phyloP scores from a whole-genome alignment of 73 alveolate species.

The Symbiodinium natans region DNA sequence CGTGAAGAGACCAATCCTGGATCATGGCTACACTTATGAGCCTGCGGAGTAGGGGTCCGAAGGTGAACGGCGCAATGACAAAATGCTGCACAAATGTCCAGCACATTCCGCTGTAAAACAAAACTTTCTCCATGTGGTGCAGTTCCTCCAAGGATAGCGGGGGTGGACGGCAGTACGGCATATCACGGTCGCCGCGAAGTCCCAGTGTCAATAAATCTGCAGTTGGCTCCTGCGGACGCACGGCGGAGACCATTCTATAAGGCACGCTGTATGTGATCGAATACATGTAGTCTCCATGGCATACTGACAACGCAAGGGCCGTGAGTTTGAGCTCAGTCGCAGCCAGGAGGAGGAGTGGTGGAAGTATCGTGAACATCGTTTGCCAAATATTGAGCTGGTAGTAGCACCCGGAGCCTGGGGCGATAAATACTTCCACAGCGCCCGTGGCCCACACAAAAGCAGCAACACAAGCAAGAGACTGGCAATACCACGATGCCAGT shows the following conservation, averaged over 20 bases:
- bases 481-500: neutral
- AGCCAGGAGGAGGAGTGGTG: neutral
- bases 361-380: neutral
- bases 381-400: neutral
- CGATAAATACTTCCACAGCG: neutral
- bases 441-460: neutral
- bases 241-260: neutral
- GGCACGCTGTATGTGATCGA: neutral
- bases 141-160: too few species aligned
- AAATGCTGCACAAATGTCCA: neutral
- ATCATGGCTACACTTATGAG: too few species aligned
- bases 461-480: neutral
- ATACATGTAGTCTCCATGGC: neutral
- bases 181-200: neutral
- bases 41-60: neutral
- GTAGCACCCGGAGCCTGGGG: neutral
- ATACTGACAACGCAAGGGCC: neutral
- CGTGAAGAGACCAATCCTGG: too few species aligned
- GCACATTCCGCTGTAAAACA: too few species aligned
- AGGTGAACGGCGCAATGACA: neutral
- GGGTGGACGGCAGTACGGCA: too few species aligned
- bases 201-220: neutral
- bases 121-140: too few species aligned
- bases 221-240: neutral
- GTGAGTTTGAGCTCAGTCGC: neutral